Evolutionary conservation across 352 stramenopile species (phyloP).

Genomic region (Phytopythium vexans): DNA sequence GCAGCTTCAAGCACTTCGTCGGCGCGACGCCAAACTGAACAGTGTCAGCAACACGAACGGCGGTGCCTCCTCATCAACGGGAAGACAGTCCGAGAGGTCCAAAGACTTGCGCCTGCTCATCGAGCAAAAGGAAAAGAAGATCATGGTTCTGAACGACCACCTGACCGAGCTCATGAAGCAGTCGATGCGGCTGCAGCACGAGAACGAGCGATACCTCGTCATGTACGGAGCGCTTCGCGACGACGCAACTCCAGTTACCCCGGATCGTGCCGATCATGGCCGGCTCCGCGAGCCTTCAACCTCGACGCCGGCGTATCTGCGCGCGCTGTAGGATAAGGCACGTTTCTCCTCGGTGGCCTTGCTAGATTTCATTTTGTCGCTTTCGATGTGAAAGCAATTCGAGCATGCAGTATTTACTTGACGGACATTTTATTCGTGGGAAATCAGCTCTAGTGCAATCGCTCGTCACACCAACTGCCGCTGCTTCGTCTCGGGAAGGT

Average conservation of each 20-base stretch:
- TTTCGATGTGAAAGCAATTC: background rate
- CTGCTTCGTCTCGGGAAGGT: constrained; percentile 79
- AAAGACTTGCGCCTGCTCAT: constrained; percentile 45
- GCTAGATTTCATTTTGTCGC: background rate
- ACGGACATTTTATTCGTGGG: background rate
- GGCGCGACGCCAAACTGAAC: constrained; percentile 12
- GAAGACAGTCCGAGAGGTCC: constrained; percentile 25
- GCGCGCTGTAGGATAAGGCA: too few relatives aligned
- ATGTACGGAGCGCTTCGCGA: constrained; percentile 28
- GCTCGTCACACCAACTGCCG: constrained; percentile 53
- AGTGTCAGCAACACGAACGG: constrained; percentile 9
- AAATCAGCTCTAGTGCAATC: background rate
- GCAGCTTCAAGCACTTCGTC: constrained; percentile 35
- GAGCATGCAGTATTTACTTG: background rate
- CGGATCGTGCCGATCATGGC: too few relatives aligned
- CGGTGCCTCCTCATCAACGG: constrained; percentile 11
- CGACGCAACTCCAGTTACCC: background rate
- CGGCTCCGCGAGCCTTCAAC: too few relatives aligned
- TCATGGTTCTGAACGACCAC: constrained; percentile 83
- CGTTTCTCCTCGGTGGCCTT: background rate
- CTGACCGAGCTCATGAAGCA: constrained; percentile 82
- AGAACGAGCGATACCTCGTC: constrained; percentile 58
- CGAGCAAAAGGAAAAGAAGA: constrained; percentile 71
- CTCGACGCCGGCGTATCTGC: too few relatives aligned
- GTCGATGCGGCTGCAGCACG: constrained; percentile 68